Conservation (phyloP, 164 flowering plant species). For the Vitis rupestris region DNA sequence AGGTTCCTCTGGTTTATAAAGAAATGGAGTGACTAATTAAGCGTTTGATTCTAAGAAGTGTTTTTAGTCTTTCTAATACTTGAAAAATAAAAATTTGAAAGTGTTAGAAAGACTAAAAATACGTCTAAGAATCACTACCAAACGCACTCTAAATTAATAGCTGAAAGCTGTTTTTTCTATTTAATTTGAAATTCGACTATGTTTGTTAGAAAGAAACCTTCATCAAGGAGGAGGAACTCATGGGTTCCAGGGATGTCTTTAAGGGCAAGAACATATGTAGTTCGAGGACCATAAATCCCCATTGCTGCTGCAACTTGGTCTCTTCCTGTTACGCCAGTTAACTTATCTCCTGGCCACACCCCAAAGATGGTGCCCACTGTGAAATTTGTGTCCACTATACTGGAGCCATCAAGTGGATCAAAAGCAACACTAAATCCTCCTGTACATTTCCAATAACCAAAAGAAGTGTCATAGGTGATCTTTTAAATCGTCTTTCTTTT, state of each 20-base stretch:
- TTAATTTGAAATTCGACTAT: not conserved
- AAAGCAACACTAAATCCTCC: constrained; percentile 99
- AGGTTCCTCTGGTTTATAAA: not conserved
- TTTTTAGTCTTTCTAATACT: too few relatives aligned
- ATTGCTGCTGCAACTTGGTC: constrained; percentile 98
- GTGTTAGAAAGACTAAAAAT: too few relatives aligned
- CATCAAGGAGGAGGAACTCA: constrained; percentile 94
- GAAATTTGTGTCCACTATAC: constrained; percentile 97
- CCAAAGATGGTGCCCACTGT: constrained; percentile 98
- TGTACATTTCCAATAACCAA: constrained; percentile 19
- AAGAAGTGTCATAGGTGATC: not conserved
- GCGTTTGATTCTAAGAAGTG: too few relatives aligned
- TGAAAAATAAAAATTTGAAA: too few relatives aligned
- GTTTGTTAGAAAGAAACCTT: constrained; percentile 46
- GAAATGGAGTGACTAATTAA: not conserved
- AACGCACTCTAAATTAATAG: too few relatives aligned
- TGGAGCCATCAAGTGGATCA: constrained; percentile 97
- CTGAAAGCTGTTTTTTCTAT: not conserved
- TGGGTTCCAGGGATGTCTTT: constrained; percentile 92
- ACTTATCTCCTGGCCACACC: constrained; percentile 97
- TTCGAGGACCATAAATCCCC: constrained; percentile 96
- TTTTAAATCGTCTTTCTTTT: not conserved
- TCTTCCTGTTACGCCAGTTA: constrained; percentile 81
- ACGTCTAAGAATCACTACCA: too few relatives aligned
- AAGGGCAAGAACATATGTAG: constrained; percentile 89